phyloP scores from a whole-genome alignment of 1,284 basidiomycete genomes.

The Retiboletus flavoniger region DNA sequence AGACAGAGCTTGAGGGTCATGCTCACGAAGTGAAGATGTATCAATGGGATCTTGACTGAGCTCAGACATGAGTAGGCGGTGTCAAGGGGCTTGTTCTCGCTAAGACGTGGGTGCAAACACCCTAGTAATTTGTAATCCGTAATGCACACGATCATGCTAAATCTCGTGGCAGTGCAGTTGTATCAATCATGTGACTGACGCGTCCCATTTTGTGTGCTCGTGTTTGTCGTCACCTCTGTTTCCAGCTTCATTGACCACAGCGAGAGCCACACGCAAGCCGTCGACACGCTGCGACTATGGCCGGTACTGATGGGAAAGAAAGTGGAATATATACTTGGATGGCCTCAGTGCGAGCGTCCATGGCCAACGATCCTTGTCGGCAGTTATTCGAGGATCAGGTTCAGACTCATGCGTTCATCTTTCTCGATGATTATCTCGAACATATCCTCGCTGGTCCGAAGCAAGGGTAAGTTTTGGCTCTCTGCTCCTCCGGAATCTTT shows the following conservation, averaged over 20 bases:
- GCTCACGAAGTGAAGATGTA: not conserved
- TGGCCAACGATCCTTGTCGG: slow-evolving; percentile 70
- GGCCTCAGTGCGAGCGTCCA: slow-evolving; percentile 59
- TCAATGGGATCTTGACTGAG: not conserved
- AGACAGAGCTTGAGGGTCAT: slow-evolving; percentile 20
- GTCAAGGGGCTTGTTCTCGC: not conserved
- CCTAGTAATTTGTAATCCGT: too few species aligned
- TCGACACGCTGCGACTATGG: slow-evolving; percentile 13
- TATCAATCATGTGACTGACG: slow-evolving; percentile 32
- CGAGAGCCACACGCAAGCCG: not conserved
- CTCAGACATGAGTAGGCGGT: slow-evolving; percentile 14
- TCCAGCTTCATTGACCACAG: not conserved
- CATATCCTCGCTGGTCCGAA: slow-evolving; percentile 63
- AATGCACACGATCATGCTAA: too few species aligned
- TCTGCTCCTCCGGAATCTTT: not conserved
- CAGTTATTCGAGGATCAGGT: slow-evolving; percentile 69
- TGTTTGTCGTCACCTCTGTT: slow-evolving; percentile 12
- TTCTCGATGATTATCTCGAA: slow-evolving; percentile 74
- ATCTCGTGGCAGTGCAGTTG: slow-evolving; percentile 4
- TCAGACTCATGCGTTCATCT: slow-evolving; percentile 69
- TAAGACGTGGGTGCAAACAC: too few species aligned
- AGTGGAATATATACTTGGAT: slow-evolving; percentile 59
- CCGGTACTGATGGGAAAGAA: slow-evolving; percentile 9
- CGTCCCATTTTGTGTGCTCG: slow-evolving; percentile 20
- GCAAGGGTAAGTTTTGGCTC: slow-evolving; percentile 49